A percentile compares a stretch with the other conserved stretches of the same genome.
Conservation (phyloP, 2,329 filamentous ascomycete species). For the Alternaria panax region DNA sequence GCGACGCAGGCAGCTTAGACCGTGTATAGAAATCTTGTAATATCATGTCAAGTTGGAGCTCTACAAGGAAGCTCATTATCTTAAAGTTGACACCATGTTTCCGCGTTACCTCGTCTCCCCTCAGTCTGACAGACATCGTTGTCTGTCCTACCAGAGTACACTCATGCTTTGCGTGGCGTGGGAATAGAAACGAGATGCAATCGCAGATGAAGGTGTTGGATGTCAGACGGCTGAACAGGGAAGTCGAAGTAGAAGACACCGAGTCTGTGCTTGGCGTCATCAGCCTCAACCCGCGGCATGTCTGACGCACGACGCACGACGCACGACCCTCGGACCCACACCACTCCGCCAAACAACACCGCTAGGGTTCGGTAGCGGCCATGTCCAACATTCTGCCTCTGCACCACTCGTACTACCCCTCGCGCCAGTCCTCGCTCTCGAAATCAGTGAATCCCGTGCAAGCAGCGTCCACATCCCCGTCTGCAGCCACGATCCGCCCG, state of each 20-base stretch:
- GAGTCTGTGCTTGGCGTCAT: slow-evolving; percentile 8
- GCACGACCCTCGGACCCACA: slow-evolving; percentile 34
- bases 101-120: background rate
- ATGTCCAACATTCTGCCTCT: slow-evolving; percentile 36
- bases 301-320: slow-evolving; percentile 19
- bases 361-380: slow-evolving; percentile 17
- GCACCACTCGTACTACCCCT: slow-evolving; percentile 18
- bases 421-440: slow-evolving; percentile 20
- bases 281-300: slow-evolving; percentile 15
- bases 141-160: background rate
- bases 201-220: background rate
- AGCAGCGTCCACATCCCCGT: slow-evolving; percentile 6
- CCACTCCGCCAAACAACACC: slow-evolving; percentile 23
- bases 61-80: background rate
- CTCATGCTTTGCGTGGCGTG: background rate
- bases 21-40: background rate
- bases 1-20: background rate
- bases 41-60: background rate
- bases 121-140: too few relatives aligned
- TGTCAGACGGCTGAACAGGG: background rate
- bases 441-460: slow-evolving; percentile 5
- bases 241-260: background rate
- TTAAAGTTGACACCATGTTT: background rate
- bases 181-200: too few relatives aligned
- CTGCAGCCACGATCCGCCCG: slow-evolving; percentile 10